Conservation (phyloP, 495 filamentous ascomycete genomes). For the Recurvomyces mirabilis region DNA sequence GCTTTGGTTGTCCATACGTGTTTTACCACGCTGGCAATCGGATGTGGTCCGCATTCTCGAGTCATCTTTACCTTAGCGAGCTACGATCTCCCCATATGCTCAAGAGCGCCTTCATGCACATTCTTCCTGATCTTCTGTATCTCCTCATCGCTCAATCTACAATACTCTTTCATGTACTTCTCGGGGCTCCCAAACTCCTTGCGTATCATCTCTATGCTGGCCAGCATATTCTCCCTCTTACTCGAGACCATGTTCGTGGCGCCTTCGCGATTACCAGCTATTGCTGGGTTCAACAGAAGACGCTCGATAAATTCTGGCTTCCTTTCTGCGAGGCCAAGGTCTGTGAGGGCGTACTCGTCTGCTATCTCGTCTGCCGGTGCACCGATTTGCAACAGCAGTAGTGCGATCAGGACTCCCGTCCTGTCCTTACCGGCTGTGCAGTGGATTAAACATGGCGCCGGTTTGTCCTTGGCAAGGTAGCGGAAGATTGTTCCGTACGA, state of each 20-base stretch:
- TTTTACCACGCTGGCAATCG: no score
- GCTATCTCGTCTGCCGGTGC: conserved; percentile 23
- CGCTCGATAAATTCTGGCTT: conserved; percentile 23
- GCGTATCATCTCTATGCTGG: conserved; percentile 39
- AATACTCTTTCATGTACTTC: conserved; percentile 40
- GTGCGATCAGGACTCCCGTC: conserved; percentile 32
- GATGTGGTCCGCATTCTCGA: no score
- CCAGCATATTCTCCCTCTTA: conserved; percentile 38
- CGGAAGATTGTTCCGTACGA: conserved; percentile 26
- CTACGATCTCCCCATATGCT: background rate
- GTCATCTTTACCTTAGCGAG: no score
- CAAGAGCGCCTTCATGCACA: conserved; percentile 21
- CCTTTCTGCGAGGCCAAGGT: conserved; percentile 25
- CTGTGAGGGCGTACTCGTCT: conserved; percentile 31
- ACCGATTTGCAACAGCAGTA: conserved; percentile 28
- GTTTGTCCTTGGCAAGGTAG: conserved; percentile 20
- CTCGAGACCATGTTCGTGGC: conserved; percentile 20
- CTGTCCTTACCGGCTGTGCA: conserved; percentile 37
- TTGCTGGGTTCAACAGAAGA: conserved; percentile 18
- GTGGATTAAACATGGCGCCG: conserved; percentile 27
- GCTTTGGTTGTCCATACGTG: no score
- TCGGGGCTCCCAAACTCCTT: conserved; percentile 47
- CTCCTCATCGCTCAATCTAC: conserved; percentile 41
- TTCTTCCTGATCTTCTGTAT: conserved; percentile 40
- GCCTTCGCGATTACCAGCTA: conserved; percentile 33